These are phyloP conservation scores for Diaporthe citrichinensis DNA, from an alignment of 2,329 filamentous ascomycete species.

Conservation along the genomic window DNA sequence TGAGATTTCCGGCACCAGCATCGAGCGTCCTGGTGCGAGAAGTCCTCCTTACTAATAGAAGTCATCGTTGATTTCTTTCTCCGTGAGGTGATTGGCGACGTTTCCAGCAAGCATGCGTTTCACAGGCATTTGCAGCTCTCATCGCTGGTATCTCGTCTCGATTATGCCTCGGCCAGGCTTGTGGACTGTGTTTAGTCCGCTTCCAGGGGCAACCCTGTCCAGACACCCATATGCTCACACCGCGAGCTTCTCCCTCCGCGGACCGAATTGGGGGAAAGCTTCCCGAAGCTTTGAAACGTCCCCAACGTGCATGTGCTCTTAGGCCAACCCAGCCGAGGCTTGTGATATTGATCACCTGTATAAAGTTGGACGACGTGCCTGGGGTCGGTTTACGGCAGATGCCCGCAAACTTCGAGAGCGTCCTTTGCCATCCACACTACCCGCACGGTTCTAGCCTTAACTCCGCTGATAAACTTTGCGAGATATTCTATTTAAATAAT, in stretches of 20 bases:
- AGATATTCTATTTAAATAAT: not conserved
- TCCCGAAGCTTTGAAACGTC: slow-evolving; percentile 4
- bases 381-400: not conserved
- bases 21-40: not conserved
- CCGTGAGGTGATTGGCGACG: not conserved
- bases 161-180: slow-evolving; percentile 31
- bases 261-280: not conserved
- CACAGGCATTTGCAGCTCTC: not conserved
- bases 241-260: not conserved
- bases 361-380: not conserved
- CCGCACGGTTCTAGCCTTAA: not conserved
- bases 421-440: not conserved
- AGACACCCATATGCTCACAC: not conserved
- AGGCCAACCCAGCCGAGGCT: slow-evolving; percentile 25
- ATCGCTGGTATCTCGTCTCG: not conserved
- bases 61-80: not conserved
- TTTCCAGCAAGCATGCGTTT: not conserved
- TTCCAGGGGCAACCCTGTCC: slow-evolving; percentile 26
- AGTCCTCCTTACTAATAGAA: not conserved
- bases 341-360: not conserved
- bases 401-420: not conserved
- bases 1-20: not conserved
- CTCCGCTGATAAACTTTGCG: not conserved
- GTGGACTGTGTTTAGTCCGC: not conserved
- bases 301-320: slow-evolving; percentile 20